These are phyloP conservation scores for Mucor mucedo DNA, from an alignment of 371 early-diverging fungal species.

Conservation along the genomic window DNA sequence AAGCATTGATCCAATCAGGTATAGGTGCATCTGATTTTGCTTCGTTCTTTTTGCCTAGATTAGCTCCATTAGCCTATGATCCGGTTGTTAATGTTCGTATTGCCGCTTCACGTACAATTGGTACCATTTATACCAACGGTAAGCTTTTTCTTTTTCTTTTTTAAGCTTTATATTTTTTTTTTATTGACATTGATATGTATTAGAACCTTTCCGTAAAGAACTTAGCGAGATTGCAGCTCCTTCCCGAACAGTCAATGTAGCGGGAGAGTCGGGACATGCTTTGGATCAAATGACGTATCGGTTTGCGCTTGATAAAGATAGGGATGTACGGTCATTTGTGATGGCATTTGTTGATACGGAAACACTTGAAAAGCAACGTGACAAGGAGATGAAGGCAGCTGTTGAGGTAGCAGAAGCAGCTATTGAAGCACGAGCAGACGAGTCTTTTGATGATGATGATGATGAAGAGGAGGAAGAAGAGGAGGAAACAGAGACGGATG, in stretches of 20 bases:
- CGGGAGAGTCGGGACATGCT: conserved; percentile 25
- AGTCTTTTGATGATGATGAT: conserved; percentile 4
- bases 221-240: conserved; percentile 29
- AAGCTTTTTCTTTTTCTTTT: not conserved
- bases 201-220: conserved; percentile 31
- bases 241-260: conserved; percentile 20
- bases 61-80: conserved; percentile 41
- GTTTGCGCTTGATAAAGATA: conserved; percentile 34
- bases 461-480: conserved; percentile 10
- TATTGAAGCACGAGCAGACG: conserved; percentile 6
- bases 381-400: conserved; percentile 18
- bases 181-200: not conserved
- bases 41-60: conserved; percentile 38
- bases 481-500: conserved; percentile 12
- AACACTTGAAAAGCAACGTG: conserved; percentile 28
- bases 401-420: conserved; percentile 13
- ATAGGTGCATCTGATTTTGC: conserved; percentile 39
- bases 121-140: conserved; percentile 38
- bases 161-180: not conserved
- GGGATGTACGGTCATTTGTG: conserved; percentile 38
- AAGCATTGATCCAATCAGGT: conserved; percentile 36
- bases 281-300: conserved; percentile 32
- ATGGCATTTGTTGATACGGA: conserved; percentile 28
- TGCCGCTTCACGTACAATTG: conserved; percentile 36
- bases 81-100: conserved; percentile 48